These are phyloP conservation scores for Fusarium pseudocircinatum DNA, from an alignment of 2,329 filamentous ascomycete species.

Conservation along the genomic window DNA sequence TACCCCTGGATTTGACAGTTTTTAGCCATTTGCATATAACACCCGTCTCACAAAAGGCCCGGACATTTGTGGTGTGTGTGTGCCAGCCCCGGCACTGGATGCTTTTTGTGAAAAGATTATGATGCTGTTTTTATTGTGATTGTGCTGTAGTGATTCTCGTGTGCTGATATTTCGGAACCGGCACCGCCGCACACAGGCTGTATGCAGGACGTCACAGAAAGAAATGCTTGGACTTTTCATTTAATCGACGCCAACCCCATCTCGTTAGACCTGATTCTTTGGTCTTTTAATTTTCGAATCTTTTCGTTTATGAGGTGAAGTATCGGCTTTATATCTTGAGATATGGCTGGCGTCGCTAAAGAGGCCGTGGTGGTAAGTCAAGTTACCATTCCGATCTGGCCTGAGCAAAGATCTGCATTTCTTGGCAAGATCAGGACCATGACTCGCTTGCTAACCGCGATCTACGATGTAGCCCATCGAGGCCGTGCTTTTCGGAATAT, in stretches of 20 bases:
- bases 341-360: slow-evolving; percentile 29
- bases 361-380: slow-evolving; percentile 34
- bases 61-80: neutral
- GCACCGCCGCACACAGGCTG: neutral
- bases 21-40: slow-evolving; percentile 15
- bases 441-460: slow-evolving; percentile 11
- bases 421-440: neutral
- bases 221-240: neutral
- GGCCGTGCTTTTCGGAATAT: slow-evolving; percentile 38
- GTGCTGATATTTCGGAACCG: neutral
- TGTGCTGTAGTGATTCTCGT: neutral
- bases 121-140: neutral
- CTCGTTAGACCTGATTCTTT: neutral
- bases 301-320: neutral
- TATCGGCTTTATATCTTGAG: neutral
- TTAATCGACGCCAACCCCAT: slow-evolving; percentile 24
- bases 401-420: neutral
- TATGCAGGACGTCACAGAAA: neutral
- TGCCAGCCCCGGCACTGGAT: neutral
- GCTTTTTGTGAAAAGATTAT: neutral
- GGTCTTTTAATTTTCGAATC: neutral
- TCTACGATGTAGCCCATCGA: slow-evolving; percentile 41
- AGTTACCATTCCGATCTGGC: neutral
- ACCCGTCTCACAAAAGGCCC: slow-evolving; percentile 4
- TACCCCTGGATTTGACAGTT: slow-evolving; percentile 15